Conservation (phyloP, 75 land plant species). For the Larix kaempferi region DNA sequence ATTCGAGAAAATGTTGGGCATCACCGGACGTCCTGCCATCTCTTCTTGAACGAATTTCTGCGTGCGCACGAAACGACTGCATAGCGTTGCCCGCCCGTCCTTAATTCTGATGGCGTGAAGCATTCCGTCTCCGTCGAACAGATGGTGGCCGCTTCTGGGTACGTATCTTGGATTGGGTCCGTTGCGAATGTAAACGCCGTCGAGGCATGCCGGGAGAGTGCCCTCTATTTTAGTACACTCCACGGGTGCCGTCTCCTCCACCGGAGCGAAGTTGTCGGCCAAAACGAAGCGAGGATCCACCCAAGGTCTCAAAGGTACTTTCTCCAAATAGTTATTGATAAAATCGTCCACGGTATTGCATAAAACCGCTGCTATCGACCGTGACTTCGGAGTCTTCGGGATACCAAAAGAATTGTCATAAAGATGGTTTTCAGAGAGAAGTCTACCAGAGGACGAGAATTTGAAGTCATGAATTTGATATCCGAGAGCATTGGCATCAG, state of each 20-base stretch:
- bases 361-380: neutral
- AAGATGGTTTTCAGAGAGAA: no score
- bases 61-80: slow-evolving; percentile 67
- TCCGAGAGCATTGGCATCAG: no score
- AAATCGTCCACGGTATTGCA: slow-evolving; percentile 45
- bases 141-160: slow-evolving; percentile 54
- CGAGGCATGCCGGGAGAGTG: slow-evolving; percentile 46
- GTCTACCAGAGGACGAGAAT: no score
- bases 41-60: slow-evolving; percentile 49
- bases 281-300: slow-evolving; percentile 48
- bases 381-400: neutral
- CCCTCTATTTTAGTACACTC: slow-evolving; percentile 33
- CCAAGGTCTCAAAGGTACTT: slow-evolving; percentile 18
- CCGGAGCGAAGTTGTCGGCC: slow-evolving; percentile 61
- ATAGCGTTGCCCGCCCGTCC: slow-evolving; percentile 36
- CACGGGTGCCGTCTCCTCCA: slow-evolving; percentile 56
- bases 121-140: slow-evolving; percentile 92
- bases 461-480: no score
- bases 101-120: slow-evolving; percentile 46
- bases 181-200: slow-evolving; percentile 68
- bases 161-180: slow-evolving; percentile 68
- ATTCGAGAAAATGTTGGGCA: slow-evolving; percentile 50
- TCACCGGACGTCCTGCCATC: slow-evolving; percentile 30
- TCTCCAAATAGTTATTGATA: slow-evolving; percentile 45
- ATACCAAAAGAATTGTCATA: no score